phyloP scores from a whole-genome alignment of 768 basidiomycete species.

The Sporobolomyces pararoseus region DNA sequence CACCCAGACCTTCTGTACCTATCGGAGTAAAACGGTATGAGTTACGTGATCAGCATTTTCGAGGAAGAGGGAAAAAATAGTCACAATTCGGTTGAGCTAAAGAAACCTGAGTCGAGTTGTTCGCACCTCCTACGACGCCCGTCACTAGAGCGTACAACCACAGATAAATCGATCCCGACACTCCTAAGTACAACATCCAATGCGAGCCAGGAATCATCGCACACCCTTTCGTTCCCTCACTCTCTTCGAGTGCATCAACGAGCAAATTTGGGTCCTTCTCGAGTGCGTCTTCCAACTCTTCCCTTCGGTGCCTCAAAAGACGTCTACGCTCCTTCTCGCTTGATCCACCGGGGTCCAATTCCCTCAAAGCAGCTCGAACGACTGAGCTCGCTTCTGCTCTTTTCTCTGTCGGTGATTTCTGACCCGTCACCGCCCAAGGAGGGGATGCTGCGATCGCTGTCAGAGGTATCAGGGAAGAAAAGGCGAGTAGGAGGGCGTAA shows the following conservation, averaged over 20 bases:
- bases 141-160: slow-evolving; percentile 2
- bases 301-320: not conserved
- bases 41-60: no score
- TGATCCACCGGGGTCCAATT: not conserved
- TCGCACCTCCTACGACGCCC: slow-evolving; percentile 14
- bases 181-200: slow-evolving; percentile 4
- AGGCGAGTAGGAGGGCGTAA: slow-evolving; percentile 26
- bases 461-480: slow-evolving; percentile 25
- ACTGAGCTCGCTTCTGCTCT: not conserved
- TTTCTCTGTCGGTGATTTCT: slow-evolving; percentile 25
- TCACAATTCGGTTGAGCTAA: slow-evolving; percentile 29
- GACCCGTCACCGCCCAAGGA: slow-evolving; percentile 31
- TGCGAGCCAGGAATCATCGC: slow-evolving; percentile 15
- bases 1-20: slow-evolving; percentile 10
- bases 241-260: not conserved
- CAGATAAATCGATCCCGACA: not conserved
- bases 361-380: slow-evolving; percentile 2
- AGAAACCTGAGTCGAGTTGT: slow-evolving; percentile 1
- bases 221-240: not conserved
- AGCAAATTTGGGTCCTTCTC: slow-evolving; percentile 15
- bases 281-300: not conserved
- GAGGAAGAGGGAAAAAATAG: not conserved
- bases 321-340: not conserved
- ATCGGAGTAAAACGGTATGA: no score
- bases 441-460: slow-evolving; percentile 25